Base-by-base conservation (phyloP, 352 stramenopile genomes). In the Pythium periplocum region DNA sequence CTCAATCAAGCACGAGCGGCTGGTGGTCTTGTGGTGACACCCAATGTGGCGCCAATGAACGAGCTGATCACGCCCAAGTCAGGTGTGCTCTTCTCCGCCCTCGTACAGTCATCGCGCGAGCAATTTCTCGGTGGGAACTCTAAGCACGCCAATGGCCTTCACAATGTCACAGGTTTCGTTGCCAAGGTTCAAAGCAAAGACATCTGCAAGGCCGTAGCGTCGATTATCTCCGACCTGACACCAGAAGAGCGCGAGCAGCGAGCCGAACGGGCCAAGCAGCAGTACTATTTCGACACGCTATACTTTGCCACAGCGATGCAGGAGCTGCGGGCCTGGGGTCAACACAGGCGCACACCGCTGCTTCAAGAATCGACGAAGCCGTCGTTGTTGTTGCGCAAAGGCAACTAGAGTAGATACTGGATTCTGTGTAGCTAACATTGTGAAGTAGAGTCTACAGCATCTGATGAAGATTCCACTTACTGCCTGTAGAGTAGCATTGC, bases 241-340 rank as follows among this genome's bases (percentile, higher is more conserved):
- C 53, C 75, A 0, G 34, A 42, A 5, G 49, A 86, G 51, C 73
- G 73, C 8, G 57, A 83, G 50, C 45, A 51, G 0, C 69, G 83
- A 65, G 74, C 68, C 1, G 48, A 49, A 6, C 64, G 55, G 26
- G 75, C 75, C 4, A 70, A 70, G 49, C 69, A 71, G 36, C 75
- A 86, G 51, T 89, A 86, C 50, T 67, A 73, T 50, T 68, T 83
- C 51, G 78, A 88, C 63, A 66, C 78, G 41, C 77, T 76, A 44
- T 83, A 83, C 52, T 87, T 87, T 36, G 65, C 66, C 9, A 46
- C 61, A 44, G 83, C 79, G 67, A 87, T 87, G 76, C 57, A 69
- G 37, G 73, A 80, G 45, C 47, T 87, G 45, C 66, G 57, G 17
- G 17, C 17, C 17, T 26, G 17, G 17, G 17, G 17, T 26, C 17